phyloP scores from a whole-genome alignment of 371 early-diverging fungal genomes.

The Apophysomyces sp. region DNA sequence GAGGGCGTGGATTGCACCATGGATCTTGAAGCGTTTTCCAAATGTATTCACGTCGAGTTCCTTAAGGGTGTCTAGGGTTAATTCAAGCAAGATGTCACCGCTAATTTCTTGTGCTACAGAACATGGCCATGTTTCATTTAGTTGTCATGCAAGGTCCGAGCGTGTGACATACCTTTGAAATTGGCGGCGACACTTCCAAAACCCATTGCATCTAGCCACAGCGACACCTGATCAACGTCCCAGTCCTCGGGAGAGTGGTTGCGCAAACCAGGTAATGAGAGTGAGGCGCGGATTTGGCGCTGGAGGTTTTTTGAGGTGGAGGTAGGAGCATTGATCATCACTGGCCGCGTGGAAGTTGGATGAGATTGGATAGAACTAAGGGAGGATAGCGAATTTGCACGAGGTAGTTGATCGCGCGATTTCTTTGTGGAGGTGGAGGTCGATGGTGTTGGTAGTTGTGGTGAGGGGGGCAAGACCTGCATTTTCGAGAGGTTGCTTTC shows the following conservation, averaged over 20 bases:
- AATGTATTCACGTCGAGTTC: conserved; percentile 61
- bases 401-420: conserved; percentile 10
- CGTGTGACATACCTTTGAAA: conserved; percentile 48
- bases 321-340: conserved; percentile 6
- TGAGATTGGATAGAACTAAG: conserved; percentile 13
- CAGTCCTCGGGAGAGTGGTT: conserved; percentile 27
- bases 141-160: background rate
- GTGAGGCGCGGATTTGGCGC: conserved; percentile 9
- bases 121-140: background rate
- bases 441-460: conserved; percentile 13
- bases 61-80: conserved; percentile 57
- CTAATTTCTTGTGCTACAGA: conserved; percentile 58
- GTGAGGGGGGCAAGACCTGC: conserved; percentile 3
- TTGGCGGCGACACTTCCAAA: conserved; percentile 45
- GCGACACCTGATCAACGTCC: conserved; percentile 34
- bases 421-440: conserved; percentile 14
- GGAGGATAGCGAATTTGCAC: conserved; percentile 13
- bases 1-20: conserved; percentile 53
- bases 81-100: conserved; percentile 57
- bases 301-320: conserved; percentile 10
- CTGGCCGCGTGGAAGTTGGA: conserved; percentile 7
- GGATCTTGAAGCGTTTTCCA: conserved; percentile 64
- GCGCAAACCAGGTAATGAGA: conserved; percentile 10
- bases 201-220: conserved; percentile 40
- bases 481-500: conserved; percentile 24